A percentile compares a stretch with the other conserved stretches of the same genome.
Evolutionary conservation across 208 protist species (phyloP).

Genomic region (Trypanosoma scelopori): DNA sequence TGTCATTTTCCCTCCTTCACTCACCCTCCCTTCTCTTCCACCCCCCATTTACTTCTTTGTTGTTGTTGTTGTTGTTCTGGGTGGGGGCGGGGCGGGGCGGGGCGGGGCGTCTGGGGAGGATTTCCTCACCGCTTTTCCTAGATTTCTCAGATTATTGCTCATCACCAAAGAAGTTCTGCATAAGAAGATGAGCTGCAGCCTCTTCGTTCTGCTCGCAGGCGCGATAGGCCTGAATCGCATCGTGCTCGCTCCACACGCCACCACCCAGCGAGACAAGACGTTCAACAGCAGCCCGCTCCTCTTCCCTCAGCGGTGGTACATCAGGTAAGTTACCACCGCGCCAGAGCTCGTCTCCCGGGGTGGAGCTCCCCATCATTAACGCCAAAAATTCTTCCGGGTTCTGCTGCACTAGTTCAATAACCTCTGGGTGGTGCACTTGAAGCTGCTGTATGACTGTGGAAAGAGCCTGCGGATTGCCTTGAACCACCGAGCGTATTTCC

Average conservation of each 20-base stretch:
- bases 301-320: slow-evolving; percentile 30
- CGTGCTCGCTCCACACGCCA: slow-evolving; percentile 75
- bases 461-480: slow-evolving; percentile 58
- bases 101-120: too few species aligned
- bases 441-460: slow-evolving; percentile 71
- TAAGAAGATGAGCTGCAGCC: slow-evolving; percentile 75
- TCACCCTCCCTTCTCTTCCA: too few species aligned
- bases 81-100: too few species aligned
- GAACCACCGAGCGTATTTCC: slow-evolving; percentile 60
- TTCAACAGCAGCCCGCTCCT: slow-evolving; percentile 48
- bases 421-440: slow-evolving; percentile 54
- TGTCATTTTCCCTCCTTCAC: too few species aligned
- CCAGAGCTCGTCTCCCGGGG: slow-evolving; percentile 5
- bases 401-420: slow-evolving; percentile 62
- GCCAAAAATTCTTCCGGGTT: slow-evolving; percentile 65
- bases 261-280: slow-evolving; percentile 76
- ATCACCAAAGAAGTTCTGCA: slow-evolving; percentile 46
- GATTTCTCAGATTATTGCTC: background rate
- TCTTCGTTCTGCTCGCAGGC: slow-evolving; percentile 70
- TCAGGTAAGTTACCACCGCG: background rate
- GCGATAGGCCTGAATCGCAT: slow-evolving; percentile 72
- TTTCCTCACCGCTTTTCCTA: too few species aligned
- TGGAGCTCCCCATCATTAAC: slow-evolving; percentile 60
- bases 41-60: too few species aligned
- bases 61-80: too few species aligned